A percentile compares a stretch with the other conserved stretches of the same genome.
Conservation (phyloP, 352 stramenopile species). For the Phytophthora ramorum region DNA sequence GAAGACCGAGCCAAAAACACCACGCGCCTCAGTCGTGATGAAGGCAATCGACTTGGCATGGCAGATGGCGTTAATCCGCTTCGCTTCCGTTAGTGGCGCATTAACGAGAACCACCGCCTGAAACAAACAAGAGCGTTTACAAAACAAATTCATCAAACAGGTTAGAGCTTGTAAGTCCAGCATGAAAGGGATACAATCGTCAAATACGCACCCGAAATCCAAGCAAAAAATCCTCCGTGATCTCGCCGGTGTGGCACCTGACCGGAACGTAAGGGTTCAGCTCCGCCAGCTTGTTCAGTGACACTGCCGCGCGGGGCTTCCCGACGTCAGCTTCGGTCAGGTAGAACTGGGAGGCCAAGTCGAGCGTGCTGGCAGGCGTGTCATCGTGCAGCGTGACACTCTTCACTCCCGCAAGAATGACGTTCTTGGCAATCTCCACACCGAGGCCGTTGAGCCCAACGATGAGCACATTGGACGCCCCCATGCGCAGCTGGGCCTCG, state of each 20-base stretch:
- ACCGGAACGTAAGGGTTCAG: constrained; percentile 98
- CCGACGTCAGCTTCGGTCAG: constrained; percentile 90
- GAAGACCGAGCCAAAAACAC: constrained; percentile 97
- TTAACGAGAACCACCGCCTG: constrained; percentile 90
- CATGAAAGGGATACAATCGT: not conserved
- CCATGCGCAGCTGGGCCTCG: constrained; percentile 98
- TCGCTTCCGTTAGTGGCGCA: constrained; percentile 66
- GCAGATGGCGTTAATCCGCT: constrained; percentile 86
- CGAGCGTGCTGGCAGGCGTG: constrained; percentile 74
- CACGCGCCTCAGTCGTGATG: constrained; percentile 92
- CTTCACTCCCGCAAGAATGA: constrained; percentile 96
- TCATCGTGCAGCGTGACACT: constrained; percentile 97
- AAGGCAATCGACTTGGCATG: constrained; percentile 90
- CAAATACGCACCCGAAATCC: constrained; percentile 71
- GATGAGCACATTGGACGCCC: constrained; percentile 94
- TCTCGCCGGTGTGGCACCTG: constrained; percentile 62
- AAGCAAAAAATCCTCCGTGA: constrained; percentile 74
- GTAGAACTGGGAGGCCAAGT: constrained; percentile 98
- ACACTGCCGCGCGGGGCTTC: constrained; percentile 87
- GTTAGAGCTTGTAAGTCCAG: not conserved
- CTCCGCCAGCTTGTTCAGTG: constrained; percentile 91
- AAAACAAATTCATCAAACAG: not conserved
- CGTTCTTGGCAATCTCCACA: constrained; percentile 99
- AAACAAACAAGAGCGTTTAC: not conserved
- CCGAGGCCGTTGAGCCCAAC: constrained; percentile 95